A percentile compares a stretch with the other conserved stretches of the same genome.
These are phyloP conservation scores for Keithomyces neogunnii DNA, from an alignment of 2,329 filamentous ascomycete species.

Conservation along the genomic window DNA sequence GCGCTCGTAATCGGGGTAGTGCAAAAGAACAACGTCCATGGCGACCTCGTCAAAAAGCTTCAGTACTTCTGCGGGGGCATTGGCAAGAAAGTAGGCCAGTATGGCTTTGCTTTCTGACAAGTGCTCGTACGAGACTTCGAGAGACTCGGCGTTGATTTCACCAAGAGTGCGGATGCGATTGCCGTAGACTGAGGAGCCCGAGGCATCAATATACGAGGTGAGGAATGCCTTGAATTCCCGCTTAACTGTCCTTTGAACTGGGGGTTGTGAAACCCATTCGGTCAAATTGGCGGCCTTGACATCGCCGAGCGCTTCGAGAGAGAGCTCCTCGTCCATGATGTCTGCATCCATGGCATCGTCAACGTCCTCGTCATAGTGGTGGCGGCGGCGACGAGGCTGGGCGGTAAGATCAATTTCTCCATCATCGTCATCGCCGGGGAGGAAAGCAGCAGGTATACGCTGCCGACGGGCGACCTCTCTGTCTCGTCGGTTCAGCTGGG, in stretches of 20 bases:
- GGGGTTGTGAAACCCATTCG: slow-evolving; percentile 87
- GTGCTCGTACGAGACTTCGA: slow-evolving; percentile 94
- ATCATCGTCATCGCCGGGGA: slow-evolving; percentile 78
- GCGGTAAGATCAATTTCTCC: slow-evolving; percentile 76
- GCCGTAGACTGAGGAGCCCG: slow-evolving; percentile 87
- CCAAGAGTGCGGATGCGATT: slow-evolving; percentile 91
- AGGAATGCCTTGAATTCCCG: slow-evolving; percentile 96
- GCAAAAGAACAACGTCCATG: slow-evolving; percentile 89
- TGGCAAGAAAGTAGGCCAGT: slow-evolving; percentile 90
- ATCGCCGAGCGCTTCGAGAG: slow-evolving; percentile 82
- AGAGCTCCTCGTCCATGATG: slow-evolving; percentile 92
- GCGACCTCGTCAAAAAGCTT: slow-evolving; percentile 95
- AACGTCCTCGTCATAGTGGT: slow-evolving; percentile 88
- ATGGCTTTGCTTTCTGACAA: slow-evolving; percentile 85
- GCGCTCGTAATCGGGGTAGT: slow-evolving; percentile 95
- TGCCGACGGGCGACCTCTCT: slow-evolving; percentile 59
- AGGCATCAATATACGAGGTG: slow-evolving; percentile 88
- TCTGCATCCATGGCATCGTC: slow-evolving; percentile 89
- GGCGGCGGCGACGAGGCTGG: slow-evolving; percentile 75
- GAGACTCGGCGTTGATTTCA: slow-evolving; percentile 90
- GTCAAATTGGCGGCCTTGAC: slow-evolving; percentile 89
- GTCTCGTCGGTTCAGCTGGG: slow-evolving; percentile 65
- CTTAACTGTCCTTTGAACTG: slow-evolving; percentile 87
- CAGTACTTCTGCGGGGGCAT: slow-evolving; percentile 88
- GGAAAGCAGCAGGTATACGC: slow-evolving; percentile 62